phyloP scores from a whole-genome alignment of 75 land plant species.

The Pinus taeda region DNA sequence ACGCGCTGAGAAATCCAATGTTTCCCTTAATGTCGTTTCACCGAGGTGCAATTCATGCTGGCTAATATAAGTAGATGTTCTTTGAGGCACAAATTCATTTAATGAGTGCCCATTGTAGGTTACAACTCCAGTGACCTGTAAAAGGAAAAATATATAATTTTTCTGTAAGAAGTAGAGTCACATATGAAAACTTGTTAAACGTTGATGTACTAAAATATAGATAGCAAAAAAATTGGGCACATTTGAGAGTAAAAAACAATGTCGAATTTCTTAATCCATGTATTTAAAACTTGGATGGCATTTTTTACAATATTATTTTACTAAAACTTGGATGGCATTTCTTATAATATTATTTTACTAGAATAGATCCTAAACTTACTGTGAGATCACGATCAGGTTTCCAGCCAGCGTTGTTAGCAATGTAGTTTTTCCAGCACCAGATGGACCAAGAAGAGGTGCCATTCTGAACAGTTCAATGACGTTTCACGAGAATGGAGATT shows the following conservation, averaged over 20 bases:
- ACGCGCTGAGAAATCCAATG: slow-evolving; percentile 76
- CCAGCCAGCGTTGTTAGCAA: slow-evolving; percentile 31
- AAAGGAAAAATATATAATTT: not conserved
- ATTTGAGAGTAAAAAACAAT: slow-evolving; percentile 20
- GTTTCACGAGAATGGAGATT: not conserved
- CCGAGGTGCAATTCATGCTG: slow-evolving; percentile 80
- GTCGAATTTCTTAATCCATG: no score
- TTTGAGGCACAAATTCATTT: slow-evolving; percentile 73
- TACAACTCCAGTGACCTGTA: slow-evolving; percentile 63
- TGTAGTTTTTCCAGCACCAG: slow-evolving; percentile 31
- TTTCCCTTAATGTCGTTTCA: slow-evolving; percentile 86
- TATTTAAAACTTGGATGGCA: no score
- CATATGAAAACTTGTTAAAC: not conserved
- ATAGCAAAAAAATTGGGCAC: not conserved
- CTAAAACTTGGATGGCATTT: no score
- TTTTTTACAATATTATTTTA: not conserved
- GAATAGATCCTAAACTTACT: slow-evolving; percentile 16
- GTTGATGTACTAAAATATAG: not conserved
- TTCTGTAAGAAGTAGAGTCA: not conserved
- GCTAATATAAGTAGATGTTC: slow-evolving; percentile 83
- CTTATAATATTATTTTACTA: no score
- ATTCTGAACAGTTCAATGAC: slow-evolving; percentile 14
- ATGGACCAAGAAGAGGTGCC: slow-evolving; percentile 39
- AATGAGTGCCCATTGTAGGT: slow-evolving; percentile 88
- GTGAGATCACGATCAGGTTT: slow-evolving; percentile 19